Evolutionary conservation across 257 asterid genomes (phyloP), one percentile per base, ranked within the genome.

Genomic region (Primulina huaijiensis): DNA sequence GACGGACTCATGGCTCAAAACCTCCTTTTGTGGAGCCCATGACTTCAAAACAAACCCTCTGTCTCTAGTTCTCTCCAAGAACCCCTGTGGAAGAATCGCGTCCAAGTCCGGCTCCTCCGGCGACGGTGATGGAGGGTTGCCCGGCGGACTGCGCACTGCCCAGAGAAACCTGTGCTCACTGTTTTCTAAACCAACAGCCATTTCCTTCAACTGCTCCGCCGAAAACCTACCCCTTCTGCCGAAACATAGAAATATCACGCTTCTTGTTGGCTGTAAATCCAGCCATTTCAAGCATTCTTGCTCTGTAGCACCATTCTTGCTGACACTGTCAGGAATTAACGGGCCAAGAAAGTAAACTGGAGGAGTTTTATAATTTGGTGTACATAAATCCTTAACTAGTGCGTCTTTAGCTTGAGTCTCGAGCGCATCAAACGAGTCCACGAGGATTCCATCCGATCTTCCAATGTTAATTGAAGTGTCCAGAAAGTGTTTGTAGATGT

Each of bases 271-370:
- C 78, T 88, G 95, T 10, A 37, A 33, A n/a, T 86, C 87, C 14
- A 88, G 83, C 95, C 95, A 88, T 6, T 21, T 65, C 74, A 88
- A 52, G 63, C 88, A 84, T 2, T 77, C 80, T 11, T 84, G 84
- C 6, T 62, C 71, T 1, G 0, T 61, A 58, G 5, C 20, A 43
- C 38, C 82, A 35, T 21, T 61, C 8, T 53, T 43, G 8, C 31
- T 27, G 30, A 21, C 4, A n/a, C 5, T 58, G 5, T 60, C 63
- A 1, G 66, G 74, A 57, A 79, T 25, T 31, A 78, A 20, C 2
- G 95, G 91, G 0, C 89, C 91, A 1, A 88, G 16, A 5, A 80
- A 70, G 69, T 71, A 86, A 56, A 82, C 40, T 30, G 91, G 84
- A 29, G 91, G 95, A 2, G 91, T 77, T 1, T 77, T 75, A 0